Evolutionary conservation across 2,329 filamentous ascomycete genomes (phyloP).

Genomic region (Ascochyta viciae-villosae): DNA sequence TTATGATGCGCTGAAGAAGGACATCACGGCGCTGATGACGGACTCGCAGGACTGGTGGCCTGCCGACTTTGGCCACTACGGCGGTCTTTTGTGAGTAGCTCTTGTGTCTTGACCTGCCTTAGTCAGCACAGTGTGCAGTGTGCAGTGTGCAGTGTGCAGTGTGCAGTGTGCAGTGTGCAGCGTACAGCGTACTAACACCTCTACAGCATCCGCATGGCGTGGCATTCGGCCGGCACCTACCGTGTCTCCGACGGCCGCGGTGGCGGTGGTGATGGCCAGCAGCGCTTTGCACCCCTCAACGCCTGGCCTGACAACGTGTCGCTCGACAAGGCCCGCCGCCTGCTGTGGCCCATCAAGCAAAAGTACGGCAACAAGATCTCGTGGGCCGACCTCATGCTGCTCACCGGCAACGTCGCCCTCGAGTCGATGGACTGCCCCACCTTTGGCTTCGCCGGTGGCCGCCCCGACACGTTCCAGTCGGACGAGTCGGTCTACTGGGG

Average conservation of each 20-base stretch:
- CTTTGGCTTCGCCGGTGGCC: constrained; percentile 76
- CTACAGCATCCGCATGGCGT: constrained; percentile 72
- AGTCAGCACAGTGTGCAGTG: no score
- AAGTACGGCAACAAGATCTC: constrained; percentile 86
- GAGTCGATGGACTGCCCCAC: constrained; percentile 79
- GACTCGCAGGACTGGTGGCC: constrained; percentile 84
- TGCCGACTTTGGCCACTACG: constrained; percentile 82
- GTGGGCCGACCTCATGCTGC: constrained; percentile 75
- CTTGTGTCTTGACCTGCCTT: not conserved
- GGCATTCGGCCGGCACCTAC: constrained; percentile 82
- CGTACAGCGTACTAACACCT: constrained; percentile 9
- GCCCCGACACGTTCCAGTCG: constrained; percentile 75
- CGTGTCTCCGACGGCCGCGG: constrained; percentile 77
- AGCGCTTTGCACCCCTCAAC: constrained; percentile 82
- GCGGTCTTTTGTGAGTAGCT: constrained; percentile 67
- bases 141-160: no score
- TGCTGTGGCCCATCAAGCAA: constrained; percentile 83
- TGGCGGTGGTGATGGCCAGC: constrained; percentile 75
- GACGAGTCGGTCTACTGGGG: constrained; percentile 83
- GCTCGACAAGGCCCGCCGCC: constrained; percentile 80
- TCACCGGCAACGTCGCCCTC: constrained; percentile 78
- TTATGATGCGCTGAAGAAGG: constrained; percentile 76
- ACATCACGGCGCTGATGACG: constrained; percentile 74
- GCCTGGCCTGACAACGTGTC: constrained; percentile 82
- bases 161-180: no score